A percentile compares a stretch with the other conserved stretches of the same genome.
phyloP scores from a whole-genome alignment of 495 filamentous ascomycete genomes.

The Cercophora sp. region DNA sequence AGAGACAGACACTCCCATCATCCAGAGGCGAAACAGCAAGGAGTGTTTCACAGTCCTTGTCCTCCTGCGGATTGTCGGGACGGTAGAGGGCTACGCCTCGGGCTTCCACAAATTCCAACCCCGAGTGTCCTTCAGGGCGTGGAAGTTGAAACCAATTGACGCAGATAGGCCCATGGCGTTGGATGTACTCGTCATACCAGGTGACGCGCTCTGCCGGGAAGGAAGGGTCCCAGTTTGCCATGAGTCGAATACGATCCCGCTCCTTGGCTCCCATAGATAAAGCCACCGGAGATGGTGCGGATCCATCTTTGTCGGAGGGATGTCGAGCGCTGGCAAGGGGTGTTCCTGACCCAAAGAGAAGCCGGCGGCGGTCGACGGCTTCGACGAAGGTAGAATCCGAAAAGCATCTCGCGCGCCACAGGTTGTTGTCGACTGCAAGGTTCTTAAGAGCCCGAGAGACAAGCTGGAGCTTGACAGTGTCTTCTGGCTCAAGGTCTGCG shows the following conservation, averaged over 20 bases:
- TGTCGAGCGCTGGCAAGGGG: background rate
- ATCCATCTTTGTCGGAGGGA: constrained; percentile 11
- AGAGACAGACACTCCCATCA: constrained; percentile 80
- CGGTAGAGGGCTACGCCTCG: constrained; percentile 65
- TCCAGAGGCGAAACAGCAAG: constrained; percentile 76
- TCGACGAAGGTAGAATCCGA: constrained; percentile 58
- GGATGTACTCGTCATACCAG: constrained; percentile 88
- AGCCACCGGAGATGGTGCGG: background rate
- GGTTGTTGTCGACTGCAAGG: constrained; percentile 68
- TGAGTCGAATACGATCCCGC: constrained; percentile 48
- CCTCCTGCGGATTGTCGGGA: constrained; percentile 45
- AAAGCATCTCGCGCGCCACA: constrained; percentile 76
- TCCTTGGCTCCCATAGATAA: constrained; percentile 30
- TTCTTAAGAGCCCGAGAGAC: constrained; percentile 63
- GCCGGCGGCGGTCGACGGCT: constrained; percentile 42
- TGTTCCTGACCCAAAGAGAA: constrained; percentile 15
- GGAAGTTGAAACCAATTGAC: constrained; percentile 69
- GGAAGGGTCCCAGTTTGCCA: constrained; percentile 78
- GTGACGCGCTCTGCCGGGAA: constrained; percentile 63
- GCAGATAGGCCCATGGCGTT: constrained; percentile 68
- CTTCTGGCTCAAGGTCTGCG: constrained; percentile 62
- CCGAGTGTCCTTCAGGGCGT: constrained; percentile 16
- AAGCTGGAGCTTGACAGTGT: constrained; percentile 68
- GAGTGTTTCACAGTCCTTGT: constrained; percentile 35
- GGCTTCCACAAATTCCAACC: constrained; percentile 43